Conservation (phyloP, 768 basidiomycete species). For the Leccinum uliginosum region DNA sequence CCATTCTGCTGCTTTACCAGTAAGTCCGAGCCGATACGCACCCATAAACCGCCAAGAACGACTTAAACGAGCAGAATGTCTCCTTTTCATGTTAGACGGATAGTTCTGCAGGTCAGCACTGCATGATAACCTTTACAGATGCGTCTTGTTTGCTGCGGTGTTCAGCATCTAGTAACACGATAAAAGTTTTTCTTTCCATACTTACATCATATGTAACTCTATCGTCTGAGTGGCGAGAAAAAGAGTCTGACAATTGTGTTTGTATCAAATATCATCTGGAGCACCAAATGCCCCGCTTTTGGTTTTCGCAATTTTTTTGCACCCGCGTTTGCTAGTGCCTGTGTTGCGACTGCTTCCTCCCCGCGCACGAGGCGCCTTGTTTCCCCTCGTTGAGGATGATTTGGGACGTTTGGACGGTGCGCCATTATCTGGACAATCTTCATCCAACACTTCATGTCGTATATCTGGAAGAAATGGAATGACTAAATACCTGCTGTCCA, state of each 20-base stretch:
- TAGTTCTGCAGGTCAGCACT: too few species aligned
- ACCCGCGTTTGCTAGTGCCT: conserved; percentile 19
- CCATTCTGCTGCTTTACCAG: too few species aligned
- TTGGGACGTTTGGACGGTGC: conserved; percentile 27
- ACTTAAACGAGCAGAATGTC: too few species aligned
- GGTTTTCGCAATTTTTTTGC: conserved; percentile 29
- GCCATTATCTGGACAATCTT: conserved; percentile 26
- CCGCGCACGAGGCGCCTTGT: conserved; percentile 23
- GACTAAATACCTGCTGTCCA: conserved; percentile 48
- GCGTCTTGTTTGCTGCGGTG: too few species aligned
- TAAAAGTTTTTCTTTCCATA: too few species aligned
- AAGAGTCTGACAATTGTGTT: background rate
- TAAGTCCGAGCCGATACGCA: too few species aligned
- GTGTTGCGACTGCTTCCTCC: conserved; percentile 19
- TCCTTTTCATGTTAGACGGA: too few species aligned
- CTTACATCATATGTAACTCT: background rate
- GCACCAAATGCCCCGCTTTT: conserved; percentile 32
- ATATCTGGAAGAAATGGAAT: background rate
- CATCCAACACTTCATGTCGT: background rate
- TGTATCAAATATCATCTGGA: conserved; percentile 26
- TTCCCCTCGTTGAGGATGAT: conserved; percentile 20
- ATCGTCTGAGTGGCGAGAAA: background rate
- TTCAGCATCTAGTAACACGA: too few species aligned
- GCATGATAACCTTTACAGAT: too few species aligned
- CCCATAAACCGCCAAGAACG: too few species aligned